A percentile compares a stretch with the other conserved stretches of the same genome.
phyloP scores from a whole-genome alignment of 306 rosid species.

The Potentilla sterilis region DNA sequence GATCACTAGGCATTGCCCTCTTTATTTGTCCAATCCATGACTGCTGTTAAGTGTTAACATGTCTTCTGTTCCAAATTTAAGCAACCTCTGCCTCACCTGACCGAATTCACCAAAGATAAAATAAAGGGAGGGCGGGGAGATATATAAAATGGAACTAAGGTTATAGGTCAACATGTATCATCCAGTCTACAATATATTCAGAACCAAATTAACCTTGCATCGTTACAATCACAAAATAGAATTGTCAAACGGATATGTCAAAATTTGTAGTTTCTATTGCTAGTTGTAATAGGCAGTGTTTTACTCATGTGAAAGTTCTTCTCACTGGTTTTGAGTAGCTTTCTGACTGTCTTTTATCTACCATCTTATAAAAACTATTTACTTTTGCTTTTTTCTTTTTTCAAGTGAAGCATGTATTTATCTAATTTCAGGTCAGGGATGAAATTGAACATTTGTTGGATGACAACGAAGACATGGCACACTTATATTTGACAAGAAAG shows the following conservation, averaged over 20 bases:
- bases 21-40: conserved; percentile 9
- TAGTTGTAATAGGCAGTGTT: background rate
- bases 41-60: background rate
- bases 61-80: background rate
- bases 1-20: background rate
- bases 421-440: conserved; percentile 71
- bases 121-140: background rate
- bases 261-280: background rate
- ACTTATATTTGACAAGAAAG: conserved; percentile 88
- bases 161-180: background rate
- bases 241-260: too few relatives aligned
- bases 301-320: background rate
- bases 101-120: background rate
- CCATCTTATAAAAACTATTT: background rate
- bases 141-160: background rate
- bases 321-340: background rate
- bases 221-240: background rate
- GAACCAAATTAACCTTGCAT: background rate
- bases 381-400: background rate
- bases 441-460: conserved; percentile 94
- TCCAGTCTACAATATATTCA: background rate
- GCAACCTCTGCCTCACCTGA: background rate
- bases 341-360: background rate
- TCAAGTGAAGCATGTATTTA: background rate
- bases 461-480: conserved; percentile 96